phyloP scores from a whole-genome alignment of 1,284 basidiomycete species.

The Tilletiopsis washingtonensis region DNA sequence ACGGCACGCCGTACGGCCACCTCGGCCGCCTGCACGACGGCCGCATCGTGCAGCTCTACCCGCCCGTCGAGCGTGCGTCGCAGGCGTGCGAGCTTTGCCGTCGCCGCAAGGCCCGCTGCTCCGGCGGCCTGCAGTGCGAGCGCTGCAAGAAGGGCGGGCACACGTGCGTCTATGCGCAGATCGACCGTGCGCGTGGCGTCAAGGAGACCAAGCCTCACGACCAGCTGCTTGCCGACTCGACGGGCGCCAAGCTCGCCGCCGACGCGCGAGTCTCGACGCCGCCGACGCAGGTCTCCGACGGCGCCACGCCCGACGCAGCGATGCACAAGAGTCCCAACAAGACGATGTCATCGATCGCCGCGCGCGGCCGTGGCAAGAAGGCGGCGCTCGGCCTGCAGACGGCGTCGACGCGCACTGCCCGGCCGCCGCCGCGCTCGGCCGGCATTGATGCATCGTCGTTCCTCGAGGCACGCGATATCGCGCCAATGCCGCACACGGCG shows the following conservation, averaged over 20 bases:
- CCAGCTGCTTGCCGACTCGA: background rate
- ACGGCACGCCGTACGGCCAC: background rate
- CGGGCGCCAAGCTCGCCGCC: background rate
- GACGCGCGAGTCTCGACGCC: background rate
- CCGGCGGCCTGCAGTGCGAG: background rate
- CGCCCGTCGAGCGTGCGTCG: background rate
- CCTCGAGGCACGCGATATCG: too few species aligned
- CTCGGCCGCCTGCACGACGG: background rate
- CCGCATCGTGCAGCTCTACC: background rate
- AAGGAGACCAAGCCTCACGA: background rate
- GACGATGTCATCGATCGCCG: too few species aligned
- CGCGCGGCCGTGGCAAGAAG: too few species aligned
- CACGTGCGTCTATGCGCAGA: too few species aligned
- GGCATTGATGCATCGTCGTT: too few species aligned
- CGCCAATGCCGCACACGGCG: too few species aligned
- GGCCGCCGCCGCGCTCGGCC: too few species aligned
- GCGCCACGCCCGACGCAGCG: too few species aligned
- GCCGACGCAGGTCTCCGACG: background rate
- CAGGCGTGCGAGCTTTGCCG: background rate
- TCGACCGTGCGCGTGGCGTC: too few species aligned
- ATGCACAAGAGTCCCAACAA: background rate
- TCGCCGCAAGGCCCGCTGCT: background rate
- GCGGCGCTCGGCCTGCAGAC: too few species aligned
- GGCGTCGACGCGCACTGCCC: too few species aligned
- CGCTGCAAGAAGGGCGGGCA: background rate